Conservation (phyloP, 75 land plant species). For the Sequoiadendron giganteum region DNA sequence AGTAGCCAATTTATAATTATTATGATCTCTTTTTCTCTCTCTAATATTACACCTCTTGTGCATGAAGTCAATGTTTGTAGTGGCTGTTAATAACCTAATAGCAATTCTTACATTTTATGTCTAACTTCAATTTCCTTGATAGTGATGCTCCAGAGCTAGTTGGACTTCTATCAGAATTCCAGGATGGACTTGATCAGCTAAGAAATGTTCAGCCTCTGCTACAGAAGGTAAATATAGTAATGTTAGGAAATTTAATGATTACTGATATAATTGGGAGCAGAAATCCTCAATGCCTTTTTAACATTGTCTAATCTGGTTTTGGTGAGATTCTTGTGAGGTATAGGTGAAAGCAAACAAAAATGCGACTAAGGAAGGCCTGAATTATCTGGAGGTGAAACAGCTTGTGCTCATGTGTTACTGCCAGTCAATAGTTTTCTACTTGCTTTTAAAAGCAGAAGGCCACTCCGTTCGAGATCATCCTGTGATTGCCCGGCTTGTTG, state of each 20-base stretch:
- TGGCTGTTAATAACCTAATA: neutral
- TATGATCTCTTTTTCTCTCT: too few relatives aligned
- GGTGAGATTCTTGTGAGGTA: conserved; percentile 13
- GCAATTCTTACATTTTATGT: neutral
- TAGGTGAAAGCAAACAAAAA: conserved; percentile 49
- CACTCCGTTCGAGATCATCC: conserved; percentile 83
- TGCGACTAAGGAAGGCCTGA: conserved; percentile 42
- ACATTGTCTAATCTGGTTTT: conserved; percentile 1
- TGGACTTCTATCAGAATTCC: conserved; percentile 70
- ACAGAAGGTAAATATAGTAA: conserved; percentile 39
- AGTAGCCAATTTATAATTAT: neutral
- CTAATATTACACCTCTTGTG: neutral
- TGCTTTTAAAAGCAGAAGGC: conserved; percentile 85
- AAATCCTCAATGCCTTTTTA: neutral
- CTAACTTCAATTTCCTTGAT: conserved; percentile 14
- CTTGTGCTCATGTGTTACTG: conserved; percentile 66
- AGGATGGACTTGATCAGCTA: conserved; percentile 59
- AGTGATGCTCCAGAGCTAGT: conserved; percentile 96
- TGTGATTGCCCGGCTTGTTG: conserved; percentile 69
- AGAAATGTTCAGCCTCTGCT: conserved; percentile 53
- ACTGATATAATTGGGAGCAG: neutral
- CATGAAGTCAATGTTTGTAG: neutral
- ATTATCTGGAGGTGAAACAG: conserved; percentile 76
- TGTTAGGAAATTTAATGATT: neutral
- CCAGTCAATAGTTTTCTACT: conserved; percentile 71